Evolutionary conservation across 768 basidiomycete genomes (phyloP).

Genomic region (Pholiota molesta): DNA sequence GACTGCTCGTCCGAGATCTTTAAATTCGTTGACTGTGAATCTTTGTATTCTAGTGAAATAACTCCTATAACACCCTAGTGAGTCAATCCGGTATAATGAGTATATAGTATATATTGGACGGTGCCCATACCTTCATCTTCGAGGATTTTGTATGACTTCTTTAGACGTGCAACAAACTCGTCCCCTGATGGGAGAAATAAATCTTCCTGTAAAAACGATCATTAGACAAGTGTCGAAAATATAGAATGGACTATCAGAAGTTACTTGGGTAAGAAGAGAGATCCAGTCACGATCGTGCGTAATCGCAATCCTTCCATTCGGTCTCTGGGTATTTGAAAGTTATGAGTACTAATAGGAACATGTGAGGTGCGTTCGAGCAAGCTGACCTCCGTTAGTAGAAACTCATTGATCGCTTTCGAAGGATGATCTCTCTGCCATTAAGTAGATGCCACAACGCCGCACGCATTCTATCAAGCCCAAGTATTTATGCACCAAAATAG

Average conservation of each 20-base stretch:
- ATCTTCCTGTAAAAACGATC: not conserved
- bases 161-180: not conserved
- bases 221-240: not conserved
- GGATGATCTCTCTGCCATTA: not conserved
- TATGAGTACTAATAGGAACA: not conserved
- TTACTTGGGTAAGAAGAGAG: not conserved
- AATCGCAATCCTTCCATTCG: not conserved
- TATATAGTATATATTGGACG: no score
- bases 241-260: not conserved
- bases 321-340: not conserved
- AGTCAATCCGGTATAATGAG: no score
- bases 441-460: no score
- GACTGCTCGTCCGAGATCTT: slow-evolving; percentile 19
- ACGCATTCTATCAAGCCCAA: not conserved
- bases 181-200: not conserved
- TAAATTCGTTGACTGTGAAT: slow-evolving; percentile 7
- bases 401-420: not conserved
- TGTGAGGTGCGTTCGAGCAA: no score
- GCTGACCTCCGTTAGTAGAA: not conserved
- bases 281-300: not conserved
- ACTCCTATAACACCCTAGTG: not conserved
- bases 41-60: not conserved
- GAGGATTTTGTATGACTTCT: not conserved
- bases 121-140: not conserved
- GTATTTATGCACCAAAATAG: not conserved